Base-by-base conservation (phyloP, 345 rosid genomes). In the Passiflora organensis region DNA sequence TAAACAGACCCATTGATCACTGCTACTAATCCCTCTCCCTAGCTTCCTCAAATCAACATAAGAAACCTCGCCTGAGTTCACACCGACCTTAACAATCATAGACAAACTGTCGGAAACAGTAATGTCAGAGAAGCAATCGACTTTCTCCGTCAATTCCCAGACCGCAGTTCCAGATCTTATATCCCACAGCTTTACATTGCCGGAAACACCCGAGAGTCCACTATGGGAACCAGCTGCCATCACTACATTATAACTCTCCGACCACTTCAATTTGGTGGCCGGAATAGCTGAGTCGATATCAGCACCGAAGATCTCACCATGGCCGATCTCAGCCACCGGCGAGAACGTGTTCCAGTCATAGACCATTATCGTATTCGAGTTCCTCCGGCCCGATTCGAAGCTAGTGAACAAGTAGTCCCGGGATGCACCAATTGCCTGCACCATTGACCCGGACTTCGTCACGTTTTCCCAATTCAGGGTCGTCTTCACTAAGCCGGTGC, bases 151-250 rank as follows among this genome's bases (percentile, higher is more conserved):
- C 51, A 86, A 64, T 74, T 86, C 97, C 77, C 88, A 85, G 11
- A 78, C 84, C 39, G 73, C 83, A 59, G 55, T 78, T 43, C 82
- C 91, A 1, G 89, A 78, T 57, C 99, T 81, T 44, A 89, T 50
- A 49, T 93, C 99, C 95, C 94, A 93, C 38, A 93, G 74, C 63
- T 64, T 77, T 12, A 86, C 74, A 24, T 79, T 80, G 39, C 97
- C 99, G 3, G 59, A 28, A 11, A 85, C 80, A 43, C 97, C 97
- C 0, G 95, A 83, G 0, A 85, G 86, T n/a, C 95, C 87, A 10
- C 83, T 69, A 32, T 93, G 97, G 23, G 97, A 89, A 23, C 99
- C 99, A 14, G 97, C 70, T 37, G 89, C 89, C 95, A 93, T 80
- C 51, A 89, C 34, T 67, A 93, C 50, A 37, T 73, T 73, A 36